Conservation (phyloP, 768 basidiomycete genomes). For the Podaxis sp. region DNA sequence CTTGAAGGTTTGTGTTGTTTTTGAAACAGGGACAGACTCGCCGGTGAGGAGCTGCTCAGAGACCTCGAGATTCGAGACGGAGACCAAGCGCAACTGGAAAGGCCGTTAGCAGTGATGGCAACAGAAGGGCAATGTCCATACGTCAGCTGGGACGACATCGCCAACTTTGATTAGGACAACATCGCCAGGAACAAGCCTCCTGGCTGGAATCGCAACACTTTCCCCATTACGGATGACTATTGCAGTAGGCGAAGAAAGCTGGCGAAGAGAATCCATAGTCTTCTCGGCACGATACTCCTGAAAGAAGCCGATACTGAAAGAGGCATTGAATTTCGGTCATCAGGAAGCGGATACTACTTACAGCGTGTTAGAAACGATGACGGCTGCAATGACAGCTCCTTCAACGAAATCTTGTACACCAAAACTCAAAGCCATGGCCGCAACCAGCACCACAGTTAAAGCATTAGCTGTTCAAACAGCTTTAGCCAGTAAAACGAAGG, state of each 20-base stretch:
- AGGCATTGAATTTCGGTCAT: conserved; percentile 24
- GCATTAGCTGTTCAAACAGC: conserved; percentile 53
- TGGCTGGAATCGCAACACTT: conserved; percentile 37
- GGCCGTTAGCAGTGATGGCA: conserved; percentile 25
- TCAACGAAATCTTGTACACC: conserved; percentile 55
- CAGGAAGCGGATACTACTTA: conserved; percentile 23
- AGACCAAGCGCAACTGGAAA: conserved; percentile 37
- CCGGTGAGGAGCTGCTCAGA: conserved; percentile 55
- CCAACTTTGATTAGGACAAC: conserved; percentile 39
- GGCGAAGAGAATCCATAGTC: conserved; percentile 49
- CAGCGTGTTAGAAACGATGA: conserved; percentile 43
- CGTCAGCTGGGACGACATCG: conserved; percentile 47
- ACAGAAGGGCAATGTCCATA: conserved; percentile 14
- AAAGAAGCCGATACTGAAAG: conserved; percentile 39
- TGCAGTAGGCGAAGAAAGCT: conserved; percentile 49
- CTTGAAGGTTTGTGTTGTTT: conserved; percentile 31
- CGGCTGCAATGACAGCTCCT: conserved; percentile 49
- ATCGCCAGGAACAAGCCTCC: conserved; percentile 44
- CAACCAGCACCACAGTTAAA: conserved; percentile 34
- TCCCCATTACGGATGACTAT: conserved; percentile 43
- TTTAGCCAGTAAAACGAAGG: conserved; percentile 51
- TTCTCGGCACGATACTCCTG: conserved; percentile 51
- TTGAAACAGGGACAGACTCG: conserved; percentile 49
- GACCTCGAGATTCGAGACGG: conserved; percentile 47
- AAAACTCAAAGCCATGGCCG: conserved; percentile 51